Base-by-base conservation (phyloP, 306 rosid genomes). In the Casuarina cunninghamiana region DNA sequence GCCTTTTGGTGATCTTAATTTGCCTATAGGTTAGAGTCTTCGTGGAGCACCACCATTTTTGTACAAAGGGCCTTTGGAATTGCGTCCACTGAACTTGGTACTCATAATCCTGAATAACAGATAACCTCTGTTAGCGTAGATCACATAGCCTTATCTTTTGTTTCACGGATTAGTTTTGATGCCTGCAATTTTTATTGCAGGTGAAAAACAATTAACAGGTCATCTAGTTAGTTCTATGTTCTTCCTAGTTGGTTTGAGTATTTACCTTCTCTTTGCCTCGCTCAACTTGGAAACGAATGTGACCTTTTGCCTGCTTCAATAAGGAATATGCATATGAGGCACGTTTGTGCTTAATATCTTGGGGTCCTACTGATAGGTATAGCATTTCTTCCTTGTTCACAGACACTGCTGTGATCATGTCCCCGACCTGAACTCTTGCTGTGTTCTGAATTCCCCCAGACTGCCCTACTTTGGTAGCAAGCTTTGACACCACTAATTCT, bases 1-100 rank as follows among this genome's bases (percentile, higher is more conserved):
- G 62, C 43, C 61, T 72, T 72, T 49, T 72, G 60, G 75, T 51
- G 46, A 71, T 71, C 45, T 71, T 71, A 45, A 71, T 71, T 72
- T 72, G 49, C 75, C 48, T 72, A 48, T 72, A 32, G 15, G 57
- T 72, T 46, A 51, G 60, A 72, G 62, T 72, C 48, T 55, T 35
- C 21, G 75, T 72, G 11, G 75, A 51, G 21, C 53, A 19, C 75
- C 45, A 72, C 38, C 75, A 51, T 35, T 45, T 72, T 43, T 72
- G 75, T 16, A 72, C 45, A 53, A 49, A 72, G 44, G 75, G 58
- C 75, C 63, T 51, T 51, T 51, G 75, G 42, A 51, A 51, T 35
- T 72, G 63, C 44, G 2, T 17, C 26, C 45, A 51, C 42, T 71
- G 75, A 32, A 32, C 75, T 51, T 72, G 75, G 44, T 50, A 16